Percentiles rank a stretch among this genome's conserved stretches.
Evolutionary conservation across 768 basidiomycete species (phyloP).

Genomic region (Sutorius australiensis): DNA sequence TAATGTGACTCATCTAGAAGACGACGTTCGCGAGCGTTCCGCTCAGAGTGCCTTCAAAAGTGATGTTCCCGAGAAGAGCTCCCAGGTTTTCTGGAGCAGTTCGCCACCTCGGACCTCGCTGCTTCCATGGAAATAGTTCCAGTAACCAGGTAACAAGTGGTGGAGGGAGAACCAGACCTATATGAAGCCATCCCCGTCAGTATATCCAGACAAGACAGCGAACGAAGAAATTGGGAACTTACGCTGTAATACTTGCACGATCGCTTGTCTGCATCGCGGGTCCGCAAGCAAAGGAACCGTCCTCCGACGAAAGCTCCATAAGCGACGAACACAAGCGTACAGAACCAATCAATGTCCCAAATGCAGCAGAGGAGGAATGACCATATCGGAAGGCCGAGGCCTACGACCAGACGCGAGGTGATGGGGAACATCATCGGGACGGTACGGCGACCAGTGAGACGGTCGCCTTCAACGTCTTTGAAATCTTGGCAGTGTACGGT

Average conservation of each 20-base stretch:
- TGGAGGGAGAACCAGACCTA: conserved; percentile 36
- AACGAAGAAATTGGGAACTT: conserved; percentile 1
- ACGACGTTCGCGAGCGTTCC: not conserved
- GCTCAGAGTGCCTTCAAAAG: conserved; percentile 8
- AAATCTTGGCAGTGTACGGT: conserved; percentile 51
- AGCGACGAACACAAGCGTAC: conserved; percentile 25
- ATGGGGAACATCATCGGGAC: conserved; percentile 44
- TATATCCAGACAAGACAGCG: not conserved
- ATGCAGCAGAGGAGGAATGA: conserved; percentile 30
- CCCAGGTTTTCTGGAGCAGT: conserved; percentile 19
- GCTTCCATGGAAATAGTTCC: conserved; percentile 31
- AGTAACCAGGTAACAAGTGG: conserved; percentile 34
- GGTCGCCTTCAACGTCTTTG: conserved; percentile 43
- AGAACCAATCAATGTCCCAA: conserved; percentile 34
- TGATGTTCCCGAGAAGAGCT: conserved; percentile 13
- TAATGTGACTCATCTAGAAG: too few relatives aligned
- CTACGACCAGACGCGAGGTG: conserved; percentile 32
- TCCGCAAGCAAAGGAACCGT: conserved; percentile 30
- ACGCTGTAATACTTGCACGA: conserved; percentile 40
- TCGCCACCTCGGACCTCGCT: conserved; percentile 13
- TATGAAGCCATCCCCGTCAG: not conserved
- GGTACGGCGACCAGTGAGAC: conserved; percentile 36
- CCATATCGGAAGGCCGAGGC: conserved; percentile 37
- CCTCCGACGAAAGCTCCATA: conserved; percentile 35
- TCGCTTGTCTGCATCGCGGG: conserved; percentile 29